Evolutionary conservation across 768 basidiomycete species (phyloP), one percentile per base, ranked within the genome.

Genomic region (Boletales sp.): DNA sequence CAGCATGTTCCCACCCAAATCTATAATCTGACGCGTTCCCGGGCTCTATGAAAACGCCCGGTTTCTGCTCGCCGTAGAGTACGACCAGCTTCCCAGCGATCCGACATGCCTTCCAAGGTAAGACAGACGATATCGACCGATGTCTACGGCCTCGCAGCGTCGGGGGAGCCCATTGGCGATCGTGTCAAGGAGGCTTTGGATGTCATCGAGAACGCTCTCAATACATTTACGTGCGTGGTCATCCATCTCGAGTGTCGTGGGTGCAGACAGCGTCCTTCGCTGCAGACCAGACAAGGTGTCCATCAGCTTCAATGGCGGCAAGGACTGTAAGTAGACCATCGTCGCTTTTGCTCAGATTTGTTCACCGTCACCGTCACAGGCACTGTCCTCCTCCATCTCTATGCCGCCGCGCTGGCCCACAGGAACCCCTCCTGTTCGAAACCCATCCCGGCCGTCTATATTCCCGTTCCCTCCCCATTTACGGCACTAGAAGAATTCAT

Each of bases 251-350:
- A 19, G 32, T 48, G 29, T 40, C 18, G 40, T n/a, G 21, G 40
- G n/a, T 42, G 36, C 51, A 42, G 40, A 55, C 19, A 38, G 19
- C 5, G 31, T 52, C 34, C 45, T 46, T 49, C 5, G 24, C 24
- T 27, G 50, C 66, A 90, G 91, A 43, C 76, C 79, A 61, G 81
- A 86, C 32, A 73, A 77, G 48, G 72, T 94, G 5, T 86, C 94
- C 3, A 76, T 99, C 52, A 97, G 94, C 69, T 99, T 97, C 73
- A 99, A 98, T 58, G 97, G 97, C 10, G 97, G 97, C 45, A 99
- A 99, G 68, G 97, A 99, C 64, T 99, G 97, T 95, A 61, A 59
- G 84, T 74, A 13, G 24, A 13, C n/a, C 19, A 8, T 29, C 9
- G 29, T 29, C 41, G 40, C 30, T 24, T 24, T 4, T 31, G 24